Percentiles rank a stretch among this genome's conserved stretches.
Conservation (phyloP, 2,329 filamentous ascomycete genomes). For the Penicillium sp. region DNA sequence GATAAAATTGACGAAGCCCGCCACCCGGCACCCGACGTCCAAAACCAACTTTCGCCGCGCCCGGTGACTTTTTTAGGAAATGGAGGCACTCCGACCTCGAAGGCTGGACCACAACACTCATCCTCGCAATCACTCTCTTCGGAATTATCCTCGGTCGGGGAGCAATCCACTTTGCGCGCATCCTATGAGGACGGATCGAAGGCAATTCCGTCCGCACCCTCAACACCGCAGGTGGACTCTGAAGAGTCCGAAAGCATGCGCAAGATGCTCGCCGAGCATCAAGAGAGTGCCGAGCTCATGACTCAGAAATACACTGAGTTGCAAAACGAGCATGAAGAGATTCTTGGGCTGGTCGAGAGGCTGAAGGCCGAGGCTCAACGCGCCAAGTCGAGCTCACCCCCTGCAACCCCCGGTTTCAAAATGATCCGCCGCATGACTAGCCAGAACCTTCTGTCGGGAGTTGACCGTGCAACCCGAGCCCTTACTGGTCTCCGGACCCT, state of each 20-base stretch:
- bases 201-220: conserved; percentile 46
- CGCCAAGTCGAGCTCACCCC: conserved; percentile 62
- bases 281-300: conserved; percentile 69
- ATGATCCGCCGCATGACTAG: conserved; percentile 91
- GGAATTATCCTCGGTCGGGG: conserved; percentile 85
- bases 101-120: conserved; percentile 66
- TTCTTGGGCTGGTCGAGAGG: conserved; percentile 82
- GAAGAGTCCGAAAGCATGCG: conserved; percentile 71
- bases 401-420: conserved; percentile 40
- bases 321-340: conserved; percentile 75
- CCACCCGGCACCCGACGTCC: conserved; percentile 49
- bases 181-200: conserved; percentile 43
- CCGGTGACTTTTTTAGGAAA: conserved; percentile 85
- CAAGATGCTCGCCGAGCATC: conserved; percentile 70
- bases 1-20: conserved; percentile 78
- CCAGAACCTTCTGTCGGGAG: conserved; percentile 73
- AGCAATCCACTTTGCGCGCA: conserved; percentile 65
- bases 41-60: conserved; percentile 48
- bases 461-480: conserved; percentile 87
- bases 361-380: conserved; percentile 83
- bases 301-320: conserved; percentile 78
- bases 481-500: conserved; percentile 87
- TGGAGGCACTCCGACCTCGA: conserved; percentile 66
- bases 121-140: conserved; percentile 90
- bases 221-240: conserved; percentile 43